Percentiles rank a stretch among this genome's conserved stretches.
These are phyloP conservation scores for Suhomyces bribrorum DNA, from an alignment of 1,139 yeast genomes.

Conservation along the genomic window DNA sequence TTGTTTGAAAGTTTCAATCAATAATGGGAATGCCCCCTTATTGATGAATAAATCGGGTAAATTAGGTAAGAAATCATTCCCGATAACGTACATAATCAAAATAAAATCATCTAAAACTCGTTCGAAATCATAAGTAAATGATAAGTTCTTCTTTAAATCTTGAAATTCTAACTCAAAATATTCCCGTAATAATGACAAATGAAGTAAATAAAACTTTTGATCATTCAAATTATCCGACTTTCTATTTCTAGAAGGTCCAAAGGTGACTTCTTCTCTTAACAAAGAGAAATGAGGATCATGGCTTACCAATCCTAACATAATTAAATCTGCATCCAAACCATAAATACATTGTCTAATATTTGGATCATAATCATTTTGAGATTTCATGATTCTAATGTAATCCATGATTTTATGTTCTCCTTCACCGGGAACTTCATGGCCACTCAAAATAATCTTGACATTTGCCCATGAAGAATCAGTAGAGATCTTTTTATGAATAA, in stretches of 20 bases:
- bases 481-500: constrained; percentile 86
- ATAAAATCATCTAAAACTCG: constrained; percentile 90
- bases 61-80: constrained; percentile 98
- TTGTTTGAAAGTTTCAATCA: constrained; percentile 84
- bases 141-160: constrained; percentile 61
- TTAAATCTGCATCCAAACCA: constrained; percentile 97
- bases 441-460: constrained; percentile 80
- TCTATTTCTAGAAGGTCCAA: constrained; percentile 60
- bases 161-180: constrained; percentile 84
- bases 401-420: constrained; percentile 99
- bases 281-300: constrained; percentile 97
- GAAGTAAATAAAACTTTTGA: constrained; percentile 81
- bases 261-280: constrained; percentile 91
- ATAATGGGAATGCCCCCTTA: constrained; percentile 92
- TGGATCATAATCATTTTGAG: constrained; percentile 73
- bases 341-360: constrained; percentile 93
- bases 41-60: constrained; percentile 91
- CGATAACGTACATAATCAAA: constrained; percentile 88
- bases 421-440: constrained; percentile 99
- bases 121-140: constrained; percentile 83
- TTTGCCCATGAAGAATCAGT: constrained; percentile 92
- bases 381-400: constrained; percentile 79
- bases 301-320: constrained; percentile 92
- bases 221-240: constrained; percentile 63
- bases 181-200: constrained; percentile 84